Percentiles rank a stretch among this genome's conserved stretches.
Conservation (phyloP, 129 eudicot genomes). For the carrot (Daucus carota) region DH1_v3.0 NC_030381.2:1214001-1214500, state of each 20-base stretch:
- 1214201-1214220: constrained; percentile 66
- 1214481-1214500: no score
- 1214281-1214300: constrained; percentile 17
- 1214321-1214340: no score
- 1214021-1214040: constrained; percentile 83
- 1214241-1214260: background rate
- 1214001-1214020: constrained; percentile 62
- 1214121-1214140: constrained; percentile 79
- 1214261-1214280: constrained; percentile 11
- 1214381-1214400: no score
- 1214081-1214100: constrained; percentile 71
- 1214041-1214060: constrained; percentile 96
- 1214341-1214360: constrained; percentile 3
- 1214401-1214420: no score
- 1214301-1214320: constrained; percentile 31
- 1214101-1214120: constrained; percentile 78
- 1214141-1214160: constrained; percentile 82
- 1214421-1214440: no score
- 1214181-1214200: constrained; percentile 71
- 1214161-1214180: constrained; percentile 79
- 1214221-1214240: constrained; percentile 29
- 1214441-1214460: no score
- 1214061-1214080: constrained; percentile 67
- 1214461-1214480: no score
- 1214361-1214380: no score